Evolutionary conservation across 495 filamentous ascomycete species (phyloP).

Genomic region (Hypomontagnella monticulosa): DNA sequence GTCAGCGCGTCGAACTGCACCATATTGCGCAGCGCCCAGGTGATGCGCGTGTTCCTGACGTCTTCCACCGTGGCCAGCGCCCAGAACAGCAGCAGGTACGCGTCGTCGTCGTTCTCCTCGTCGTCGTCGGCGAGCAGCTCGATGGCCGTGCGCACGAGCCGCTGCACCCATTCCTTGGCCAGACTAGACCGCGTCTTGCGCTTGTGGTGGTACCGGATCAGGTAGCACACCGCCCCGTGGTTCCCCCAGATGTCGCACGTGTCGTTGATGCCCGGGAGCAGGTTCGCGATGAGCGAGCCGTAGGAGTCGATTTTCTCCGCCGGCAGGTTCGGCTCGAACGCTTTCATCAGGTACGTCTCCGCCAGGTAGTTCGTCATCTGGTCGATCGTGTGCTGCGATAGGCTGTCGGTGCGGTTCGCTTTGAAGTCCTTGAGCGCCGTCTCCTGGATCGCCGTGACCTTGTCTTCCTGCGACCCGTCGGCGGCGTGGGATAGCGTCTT

Average conservation of each 20-base stretch:
- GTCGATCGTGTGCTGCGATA: slow-evolving; percentile 34
- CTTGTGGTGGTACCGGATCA: slow-evolving; percentile 44
- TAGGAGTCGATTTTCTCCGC: slow-evolving; percentile 32
- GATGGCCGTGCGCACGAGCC: slow-evolving; percentile 47
- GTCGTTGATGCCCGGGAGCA: slow-evolving; percentile 34
- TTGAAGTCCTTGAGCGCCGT: slow-evolving; percentile 33
- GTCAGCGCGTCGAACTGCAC: slow-evolving; percentile 18
- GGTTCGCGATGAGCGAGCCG: slow-evolving; percentile 26
- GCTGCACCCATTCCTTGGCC: slow-evolving; percentile 42
- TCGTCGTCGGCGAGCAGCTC: slow-evolving; percentile 58
- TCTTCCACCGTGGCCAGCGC: slow-evolving; percentile 46
- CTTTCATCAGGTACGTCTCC: slow-evolving; percentile 35
- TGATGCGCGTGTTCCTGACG: slow-evolving; percentile 34
- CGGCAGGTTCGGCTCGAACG: slow-evolving; percentile 28
- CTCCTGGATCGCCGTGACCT: slow-evolving; percentile 36
- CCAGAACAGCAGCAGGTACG: slow-evolving; percentile 45
- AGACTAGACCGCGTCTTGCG: slow-evolving; percentile 40
- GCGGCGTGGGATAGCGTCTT: slow-evolving; percentile 31
- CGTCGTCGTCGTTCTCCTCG: slow-evolving; percentile 53
- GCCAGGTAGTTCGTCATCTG: slow-evolving; percentile 30
- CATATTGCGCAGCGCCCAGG: slow-evolving; percentile 39
- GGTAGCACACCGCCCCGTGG: slow-evolving; percentile 27
- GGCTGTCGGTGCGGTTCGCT: slow-evolving; percentile 27
- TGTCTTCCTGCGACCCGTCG: slow-evolving; percentile 24
- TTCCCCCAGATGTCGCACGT: slow-evolving; percentile 20